Evolutionary conservation across 2,329 filamentous ascomycete species (phyloP).

Genomic region (Talaromyces sp.): DNA sequence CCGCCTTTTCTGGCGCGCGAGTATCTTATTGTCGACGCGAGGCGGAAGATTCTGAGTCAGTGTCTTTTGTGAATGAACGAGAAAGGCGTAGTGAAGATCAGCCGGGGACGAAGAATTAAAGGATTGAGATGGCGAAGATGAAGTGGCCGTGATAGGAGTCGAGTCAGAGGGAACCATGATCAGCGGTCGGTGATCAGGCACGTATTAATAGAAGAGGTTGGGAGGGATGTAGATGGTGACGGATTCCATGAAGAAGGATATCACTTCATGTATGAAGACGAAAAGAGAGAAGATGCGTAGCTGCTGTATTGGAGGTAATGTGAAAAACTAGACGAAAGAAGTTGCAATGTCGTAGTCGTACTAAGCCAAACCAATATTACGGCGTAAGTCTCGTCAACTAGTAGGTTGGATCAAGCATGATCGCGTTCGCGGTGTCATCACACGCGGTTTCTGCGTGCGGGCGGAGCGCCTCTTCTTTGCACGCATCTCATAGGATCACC

Average conservation of each 20-base stretch:
- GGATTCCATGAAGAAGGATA: slow-evolving; percentile 7
- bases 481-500: background rate
- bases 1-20: slow-evolving; percentile 59
- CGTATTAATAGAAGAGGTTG: background rate
- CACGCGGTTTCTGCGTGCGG: slow-evolving; percentile 3
- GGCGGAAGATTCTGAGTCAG: slow-evolving; percentile 55
- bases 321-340: too few species aligned
- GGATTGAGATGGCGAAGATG: slow-evolving; percentile 35
- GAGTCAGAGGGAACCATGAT: slow-evolving; percentile 38
- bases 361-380: background rate
- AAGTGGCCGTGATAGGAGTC: slow-evolving; percentile 25
- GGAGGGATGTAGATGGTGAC: background rate
- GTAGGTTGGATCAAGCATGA: background rate
- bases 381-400: background rate
- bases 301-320: background rate
- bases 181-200: background rate
- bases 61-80: slow-evolving; percentile 59
- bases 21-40: slow-evolving; percentile 57
- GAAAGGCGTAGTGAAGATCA: slow-evolving; percentile 50
- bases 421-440: slow-evolving; percentile 4
- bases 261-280: background rate
- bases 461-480: slow-evolving; percentile 1
- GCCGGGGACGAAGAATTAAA: slow-evolving; percentile 31
- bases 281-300: background rate
- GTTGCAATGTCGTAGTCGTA: background rate